Evolutionary conservation across 192 early-diverging fungal genomes (phyloP).

Genomic region (Dimargaris xerosporica): DNA sequence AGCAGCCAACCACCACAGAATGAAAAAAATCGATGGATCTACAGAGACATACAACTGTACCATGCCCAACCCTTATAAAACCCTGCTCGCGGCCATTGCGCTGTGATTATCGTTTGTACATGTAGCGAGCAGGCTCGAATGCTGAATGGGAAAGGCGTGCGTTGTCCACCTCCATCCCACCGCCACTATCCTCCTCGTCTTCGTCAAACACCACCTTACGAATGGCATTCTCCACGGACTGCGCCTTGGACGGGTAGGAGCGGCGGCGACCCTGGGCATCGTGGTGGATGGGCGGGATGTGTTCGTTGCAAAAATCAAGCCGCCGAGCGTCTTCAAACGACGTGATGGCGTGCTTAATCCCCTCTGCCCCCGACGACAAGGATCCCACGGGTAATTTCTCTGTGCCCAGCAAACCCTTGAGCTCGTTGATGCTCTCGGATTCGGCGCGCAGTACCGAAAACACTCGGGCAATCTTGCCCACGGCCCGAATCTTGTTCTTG

Average conservation of each 20-base stretch:
- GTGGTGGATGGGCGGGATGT: slow-evolving; percentile 42
- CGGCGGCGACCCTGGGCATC: not conserved
- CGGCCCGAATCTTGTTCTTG: slow-evolving; percentile 63
- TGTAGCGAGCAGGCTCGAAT: too few relatives aligned
- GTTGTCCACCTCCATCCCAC: too few relatives aligned
- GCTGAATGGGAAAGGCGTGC: too few relatives aligned
- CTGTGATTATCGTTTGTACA: too few relatives aligned
- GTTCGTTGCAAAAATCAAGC: slow-evolving; percentile 76
- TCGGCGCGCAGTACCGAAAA: slow-evolving; percentile 86
- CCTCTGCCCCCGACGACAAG: slow-evolving; percentile 70
- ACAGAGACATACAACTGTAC: too few relatives aligned
- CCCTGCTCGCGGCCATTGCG: too few relatives aligned
- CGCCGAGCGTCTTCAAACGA: slow-evolving; percentile 74
- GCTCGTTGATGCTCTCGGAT: slow-evolving; percentile 73
- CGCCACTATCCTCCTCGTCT: too few relatives aligned
- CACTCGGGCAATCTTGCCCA: slow-evolving; percentile 78
- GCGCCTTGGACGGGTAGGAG: not conserved
- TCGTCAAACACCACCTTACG: too few relatives aligned
- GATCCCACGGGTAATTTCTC: slow-evolving; percentile 61
- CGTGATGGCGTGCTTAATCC: slow-evolving; percentile 72
- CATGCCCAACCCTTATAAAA: too few relatives aligned
- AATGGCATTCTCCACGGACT: too few relatives aligned
- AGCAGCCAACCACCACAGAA: too few relatives aligned
- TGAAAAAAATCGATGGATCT: too few relatives aligned
- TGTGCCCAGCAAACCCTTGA: slow-evolving; percentile 69